A percentile compares a stretch with the other conserved stretches of the same genome.
Evolutionary conservation across 176 grass and related monocot genomes (phyloP).

Genomic region (Oryza officinalis): DNA sequence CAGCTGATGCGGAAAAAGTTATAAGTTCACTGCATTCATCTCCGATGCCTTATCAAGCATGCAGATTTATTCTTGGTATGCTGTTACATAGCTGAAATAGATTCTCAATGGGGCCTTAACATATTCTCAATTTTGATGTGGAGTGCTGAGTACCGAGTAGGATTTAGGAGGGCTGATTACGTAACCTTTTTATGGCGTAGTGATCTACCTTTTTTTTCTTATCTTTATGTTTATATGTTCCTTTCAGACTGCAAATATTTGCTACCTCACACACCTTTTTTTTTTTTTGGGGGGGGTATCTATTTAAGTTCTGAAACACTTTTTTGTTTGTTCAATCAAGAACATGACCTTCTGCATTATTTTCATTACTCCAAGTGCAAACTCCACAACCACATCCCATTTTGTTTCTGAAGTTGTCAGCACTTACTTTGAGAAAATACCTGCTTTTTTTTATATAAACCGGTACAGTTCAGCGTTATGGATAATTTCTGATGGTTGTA

Average conservation of each 20-base stretch:
- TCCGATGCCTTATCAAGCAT: conserved; percentile 87
- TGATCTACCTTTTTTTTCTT: not conserved
- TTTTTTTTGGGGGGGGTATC: not conserved
- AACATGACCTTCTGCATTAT: no score
- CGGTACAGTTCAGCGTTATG: not conserved
- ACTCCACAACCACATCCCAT: not conserved
- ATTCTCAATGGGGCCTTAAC: conserved; percentile 8
- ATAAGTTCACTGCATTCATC: conserved; percentile 71
- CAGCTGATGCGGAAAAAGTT: conserved; percentile 81
- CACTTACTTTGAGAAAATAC: not conserved
- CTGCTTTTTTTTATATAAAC: not conserved
- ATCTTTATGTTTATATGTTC: not conserved
- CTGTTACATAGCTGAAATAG: conserved; percentile 21
- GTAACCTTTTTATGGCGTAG: not conserved
- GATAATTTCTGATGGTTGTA: not conserved
- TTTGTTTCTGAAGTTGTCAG: conserved; percentile 12
- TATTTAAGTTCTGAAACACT: no score
- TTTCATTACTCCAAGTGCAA: not conserved
- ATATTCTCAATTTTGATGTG: not conserved
- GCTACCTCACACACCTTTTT: no score
- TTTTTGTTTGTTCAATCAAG: no score
- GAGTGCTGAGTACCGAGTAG: not conserved
- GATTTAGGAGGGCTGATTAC: not conserved
- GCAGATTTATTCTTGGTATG: conserved; percentile 95
- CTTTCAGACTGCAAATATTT: not conserved